These are phyloP conservation scores for Gigaspora rosea DNA, from an alignment of 192 early-diverging fungal genomes.

Conservation along the genomic window DNA sequence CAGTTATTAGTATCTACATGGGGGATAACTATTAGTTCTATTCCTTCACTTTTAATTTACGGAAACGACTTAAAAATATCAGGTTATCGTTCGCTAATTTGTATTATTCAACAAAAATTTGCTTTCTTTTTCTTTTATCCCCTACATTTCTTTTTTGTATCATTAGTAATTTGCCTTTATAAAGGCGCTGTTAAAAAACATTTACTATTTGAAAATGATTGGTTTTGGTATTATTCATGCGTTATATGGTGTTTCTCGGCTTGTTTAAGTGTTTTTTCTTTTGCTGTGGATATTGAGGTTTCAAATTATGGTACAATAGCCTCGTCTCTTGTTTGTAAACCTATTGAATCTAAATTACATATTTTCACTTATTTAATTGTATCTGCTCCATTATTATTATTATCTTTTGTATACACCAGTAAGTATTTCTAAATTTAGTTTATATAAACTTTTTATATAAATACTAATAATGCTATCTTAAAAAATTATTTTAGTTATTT, in stretches of 20 bases:
- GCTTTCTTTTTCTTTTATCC: not conserved
- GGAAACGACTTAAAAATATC: not conserved
- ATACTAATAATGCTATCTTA: too few species aligned
- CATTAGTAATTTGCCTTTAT: not conserved
- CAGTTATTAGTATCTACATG: not conserved
- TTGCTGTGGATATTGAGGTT: not conserved
- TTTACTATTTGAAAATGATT: not conserved
- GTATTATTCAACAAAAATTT: not conserved
- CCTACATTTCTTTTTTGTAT: not conserved
- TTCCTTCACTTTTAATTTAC: constrained; percentile 8
- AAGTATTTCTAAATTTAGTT: not conserved
- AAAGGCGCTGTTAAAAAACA: not conserved
- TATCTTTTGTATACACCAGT: not conserved
- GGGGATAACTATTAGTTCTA: not conserved
- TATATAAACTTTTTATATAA: too few species aligned
- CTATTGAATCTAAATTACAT: not conserved
- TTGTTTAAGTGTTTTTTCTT: not conserved
- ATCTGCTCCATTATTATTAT: not conserved
- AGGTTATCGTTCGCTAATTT: not conserved
- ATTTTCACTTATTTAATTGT: not conserved
- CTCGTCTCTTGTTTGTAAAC: not conserved
- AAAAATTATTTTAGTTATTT: not conserved
- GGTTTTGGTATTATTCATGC: not conserved
- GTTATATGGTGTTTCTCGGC: not conserved
- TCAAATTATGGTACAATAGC: not conserved